phyloP scores from a whole-genome alignment of 148 eudicot species.

The Chenopodium suecicum region DNA sequence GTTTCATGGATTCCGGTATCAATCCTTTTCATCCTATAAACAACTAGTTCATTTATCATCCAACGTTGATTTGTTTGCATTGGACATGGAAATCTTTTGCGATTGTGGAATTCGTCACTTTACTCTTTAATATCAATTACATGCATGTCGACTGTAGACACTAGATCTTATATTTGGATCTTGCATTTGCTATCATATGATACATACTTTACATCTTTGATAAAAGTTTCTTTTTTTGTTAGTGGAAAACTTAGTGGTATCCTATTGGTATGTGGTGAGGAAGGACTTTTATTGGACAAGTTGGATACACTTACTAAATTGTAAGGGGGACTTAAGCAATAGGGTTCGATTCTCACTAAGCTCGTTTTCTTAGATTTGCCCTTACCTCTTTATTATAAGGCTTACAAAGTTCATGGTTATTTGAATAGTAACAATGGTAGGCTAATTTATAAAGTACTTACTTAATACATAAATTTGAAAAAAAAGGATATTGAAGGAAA shows the following conservation, averaged over 20 bases:
- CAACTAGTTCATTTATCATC: not conserved
- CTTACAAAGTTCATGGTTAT: too few relatives aligned
- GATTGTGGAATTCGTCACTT: slow-evolving; percentile 5
- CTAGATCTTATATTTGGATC: not conserved
- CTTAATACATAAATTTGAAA: too few relatives aligned
- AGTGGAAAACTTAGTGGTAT: not conserved
- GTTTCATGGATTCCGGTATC: not conserved
- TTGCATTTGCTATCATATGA: not conserved
- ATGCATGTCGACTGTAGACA: not conserved
- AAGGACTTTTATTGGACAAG: too few relatives aligned
- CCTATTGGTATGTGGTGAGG: too few relatives aligned
- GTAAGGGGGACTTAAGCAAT: too few relatives aligned
- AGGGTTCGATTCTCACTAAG: too few relatives aligned
- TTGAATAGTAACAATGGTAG: too few relatives aligned
- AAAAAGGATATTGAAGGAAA: too few relatives aligned
- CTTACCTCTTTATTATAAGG: too few relatives aligned
- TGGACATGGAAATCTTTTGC: slow-evolving; percentile 3
- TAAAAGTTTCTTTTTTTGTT: not conserved
- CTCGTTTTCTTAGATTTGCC: too few relatives aligned
- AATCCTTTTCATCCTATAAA: not conserved
- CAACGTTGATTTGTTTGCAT: not conserved
- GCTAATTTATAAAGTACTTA: too few relatives aligned
- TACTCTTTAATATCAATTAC: not conserved
- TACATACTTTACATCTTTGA: not conserved
- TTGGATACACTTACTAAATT: too few relatives aligned